Evolutionary conservation across 768 basidiomycete genomes (phyloP).

Genomic region (Scleroderma citrinum): DNA sequence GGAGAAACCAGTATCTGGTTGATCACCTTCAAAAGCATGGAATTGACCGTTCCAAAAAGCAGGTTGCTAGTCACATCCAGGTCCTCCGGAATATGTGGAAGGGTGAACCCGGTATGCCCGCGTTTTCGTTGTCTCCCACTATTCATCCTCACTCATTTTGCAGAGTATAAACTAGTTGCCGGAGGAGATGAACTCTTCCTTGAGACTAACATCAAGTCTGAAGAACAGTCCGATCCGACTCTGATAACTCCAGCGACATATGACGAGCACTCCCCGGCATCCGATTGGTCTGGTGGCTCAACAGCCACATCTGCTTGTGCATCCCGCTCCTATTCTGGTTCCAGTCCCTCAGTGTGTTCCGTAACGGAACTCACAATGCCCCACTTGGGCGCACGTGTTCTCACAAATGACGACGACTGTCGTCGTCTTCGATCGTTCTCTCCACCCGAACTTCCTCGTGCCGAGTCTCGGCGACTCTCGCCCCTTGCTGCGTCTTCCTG

Average conservation of each 20-base stretch:
- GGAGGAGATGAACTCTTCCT: constrained; percentile 69
- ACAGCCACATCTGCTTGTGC: constrained; percentile 20
- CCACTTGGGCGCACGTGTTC: constrained; percentile 13
- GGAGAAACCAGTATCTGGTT: constrained; percentile 83
- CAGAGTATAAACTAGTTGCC: constrained; percentile 75
- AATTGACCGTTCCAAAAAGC: constrained; percentile 75
- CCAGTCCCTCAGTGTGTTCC: constrained; percentile 18
- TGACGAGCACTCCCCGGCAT: constrained; percentile 28
- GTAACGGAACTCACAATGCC: constrained; percentile 22
- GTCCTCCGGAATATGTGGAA: constrained; percentile 87
- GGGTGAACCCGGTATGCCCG: constrained; percentile 58
- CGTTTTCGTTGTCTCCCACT: constrained; percentile 1
- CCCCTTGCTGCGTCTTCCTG: constrained; percentile 25
- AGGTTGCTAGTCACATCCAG: constrained; percentile 86
- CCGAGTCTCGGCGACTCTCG: constrained; percentile 30
- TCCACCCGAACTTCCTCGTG: constrained; percentile 20
- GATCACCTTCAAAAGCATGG: constrained; percentile 68
- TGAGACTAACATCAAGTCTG: constrained; percentile 48
- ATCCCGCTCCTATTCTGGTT: constrained; percentile 21
- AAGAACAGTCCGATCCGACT: constrained; percentile 43
- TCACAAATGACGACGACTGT: constrained; percentile 22
- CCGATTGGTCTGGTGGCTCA: constrained; percentile 28
- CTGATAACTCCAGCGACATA: constrained; percentile 36
- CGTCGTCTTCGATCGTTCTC: constrained; percentile 28
- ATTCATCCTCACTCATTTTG: constrained; percentile 3